Evolutionary conservation across 148 eudicot genomes (phyloP).

Genomic region (Vaccinium darrowii): DNA sequence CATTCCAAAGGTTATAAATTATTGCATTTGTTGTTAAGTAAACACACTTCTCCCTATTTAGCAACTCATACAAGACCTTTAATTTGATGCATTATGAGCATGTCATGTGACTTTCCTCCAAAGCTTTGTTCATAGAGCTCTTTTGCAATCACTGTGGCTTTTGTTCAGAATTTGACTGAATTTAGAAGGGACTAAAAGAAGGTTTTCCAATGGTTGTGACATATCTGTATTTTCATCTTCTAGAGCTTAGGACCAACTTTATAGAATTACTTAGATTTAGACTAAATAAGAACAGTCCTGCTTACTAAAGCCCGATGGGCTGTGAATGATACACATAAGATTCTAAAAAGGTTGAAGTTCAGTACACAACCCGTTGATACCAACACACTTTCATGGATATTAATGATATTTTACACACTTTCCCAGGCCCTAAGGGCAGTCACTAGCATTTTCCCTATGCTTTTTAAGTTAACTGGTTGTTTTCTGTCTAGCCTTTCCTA

Average conservation of each 20-base stretch:
- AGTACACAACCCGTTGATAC: neutral
- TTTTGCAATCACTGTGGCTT: neutral
- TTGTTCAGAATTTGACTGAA: neutral
- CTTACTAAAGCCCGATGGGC: neutral
- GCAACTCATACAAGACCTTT: neutral
- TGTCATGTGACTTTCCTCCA: neutral
- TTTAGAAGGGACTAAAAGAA: slow-evolving; percentile 1
- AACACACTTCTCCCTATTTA: neutral
- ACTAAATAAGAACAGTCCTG: neutral
- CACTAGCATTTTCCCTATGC: neutral
- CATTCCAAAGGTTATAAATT: neutral
- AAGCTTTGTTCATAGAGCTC: neutral
- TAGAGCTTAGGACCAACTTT: neutral
- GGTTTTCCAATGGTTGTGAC: neutral
- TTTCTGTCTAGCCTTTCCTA: neutral
- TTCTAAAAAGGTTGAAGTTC: neutral
- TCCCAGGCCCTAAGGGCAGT: too few relatives aligned
- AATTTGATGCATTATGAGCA: neutral
- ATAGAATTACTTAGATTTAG: neutral
- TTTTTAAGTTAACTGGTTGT: neutral
- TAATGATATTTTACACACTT: neutral
- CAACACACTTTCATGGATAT: neutral
- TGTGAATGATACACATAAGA: neutral
- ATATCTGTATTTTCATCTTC: neutral
- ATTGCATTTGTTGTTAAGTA: neutral